A percentile compares a stretch with the other conserved stretches of the same genome.
Evolutionary conservation across 225 moss, liverwort and hornwort species (phyloP).

Genomic region (Anthoceros angustus): DNA sequence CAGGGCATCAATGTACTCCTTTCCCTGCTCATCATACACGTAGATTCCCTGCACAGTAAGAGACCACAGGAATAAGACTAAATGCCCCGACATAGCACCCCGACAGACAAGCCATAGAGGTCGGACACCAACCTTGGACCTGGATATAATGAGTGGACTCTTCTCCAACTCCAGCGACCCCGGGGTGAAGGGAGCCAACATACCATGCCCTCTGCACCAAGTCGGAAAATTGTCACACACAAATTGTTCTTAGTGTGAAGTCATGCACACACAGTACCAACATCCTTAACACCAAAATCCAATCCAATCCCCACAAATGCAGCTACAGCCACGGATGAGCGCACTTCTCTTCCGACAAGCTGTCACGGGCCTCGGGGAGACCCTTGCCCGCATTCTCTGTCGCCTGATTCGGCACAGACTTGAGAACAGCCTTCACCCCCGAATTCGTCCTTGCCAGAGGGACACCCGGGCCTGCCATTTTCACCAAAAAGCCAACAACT

Average conservation of each 20-base stretch:
- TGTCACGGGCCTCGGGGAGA: neutral
- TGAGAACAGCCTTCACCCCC: neutral
- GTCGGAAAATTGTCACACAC: neutral
- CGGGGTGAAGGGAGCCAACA: slow-evolving; percentile 82
- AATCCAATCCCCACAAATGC: no score
- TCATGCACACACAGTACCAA: neutral
- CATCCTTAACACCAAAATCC: no score
- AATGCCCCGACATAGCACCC: neutral
- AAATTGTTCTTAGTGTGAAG: neutral
- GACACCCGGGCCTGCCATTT: neutral
- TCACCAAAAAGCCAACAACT: no score
- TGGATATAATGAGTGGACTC: slow-evolving; percentile 47
- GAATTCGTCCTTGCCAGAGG: neutral
- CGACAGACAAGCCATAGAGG: neutral
- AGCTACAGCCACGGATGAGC: no score
- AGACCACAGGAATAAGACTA: neutral
- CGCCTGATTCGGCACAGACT: neutral
- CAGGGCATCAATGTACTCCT: slow-evolving; percentile 73
- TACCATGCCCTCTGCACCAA: slow-evolving; percentile 37
- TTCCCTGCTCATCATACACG: slow-evolving; percentile 64
- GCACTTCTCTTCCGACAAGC: neutral
- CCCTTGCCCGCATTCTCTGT: neutral
- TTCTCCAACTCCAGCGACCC: slow-evolving; percentile 44
- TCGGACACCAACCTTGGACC: slow-evolving; percentile 40
- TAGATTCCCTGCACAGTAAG: slow-evolving; percentile 46